Base-by-base conservation (phyloP, 2,329 filamentous ascomycete species). In the Alternaria sp. region DNA sequence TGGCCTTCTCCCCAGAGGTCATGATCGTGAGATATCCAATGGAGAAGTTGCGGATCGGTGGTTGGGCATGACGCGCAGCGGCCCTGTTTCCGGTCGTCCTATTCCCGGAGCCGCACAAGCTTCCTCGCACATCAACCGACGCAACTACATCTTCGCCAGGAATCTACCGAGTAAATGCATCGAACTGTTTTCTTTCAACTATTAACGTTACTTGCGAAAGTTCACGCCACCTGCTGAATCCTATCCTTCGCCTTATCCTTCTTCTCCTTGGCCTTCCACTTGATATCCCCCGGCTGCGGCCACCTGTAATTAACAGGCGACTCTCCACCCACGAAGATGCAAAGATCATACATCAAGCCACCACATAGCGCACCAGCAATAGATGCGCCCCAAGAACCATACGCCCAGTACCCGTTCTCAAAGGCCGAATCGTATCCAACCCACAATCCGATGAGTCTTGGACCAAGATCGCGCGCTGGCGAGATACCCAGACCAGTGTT, bases 391-490 rank as follows among this genome's bases (percentile, higher is more conserved):
- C 73, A 73, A 1, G 71, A 70, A 1, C 75, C 75, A 49, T 73
- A 75, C 0, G 70, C 71, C 74, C 75, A 77, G 58, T 75, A 78
- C 1, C 68, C 67, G 14, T 44, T 66, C 6, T 58, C 62, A 50
- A 78, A 78, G 0, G 75, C 70, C 55, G 88, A 78, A 1, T 88
- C 88, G 73, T 93, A 93, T 2, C 90, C 90, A 55, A 92, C 75
- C 78, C 88, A 87, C 73, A 88, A 90, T 2, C 87, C 86, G 63
- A 91, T 86, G 25, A 92, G 80, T n/a, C 90, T 83, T 2, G 90
- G 90, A 0, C 90, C 90, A 72, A 92, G 90, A 70, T 93, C 90
- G 75, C 90, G 86, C 21, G 90, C 90, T 45, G 91, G 79, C 69
- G 92, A 92, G 65, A 92, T 90, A 11, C 89, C 77, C 7, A 75